Percentiles rank a stretch among this genome's conserved stretches.
phyloP scores from a whole-genome alignment of 2,329 filamentous ascomycete species.

The Pseudocercospora fijiensis region DNA sequence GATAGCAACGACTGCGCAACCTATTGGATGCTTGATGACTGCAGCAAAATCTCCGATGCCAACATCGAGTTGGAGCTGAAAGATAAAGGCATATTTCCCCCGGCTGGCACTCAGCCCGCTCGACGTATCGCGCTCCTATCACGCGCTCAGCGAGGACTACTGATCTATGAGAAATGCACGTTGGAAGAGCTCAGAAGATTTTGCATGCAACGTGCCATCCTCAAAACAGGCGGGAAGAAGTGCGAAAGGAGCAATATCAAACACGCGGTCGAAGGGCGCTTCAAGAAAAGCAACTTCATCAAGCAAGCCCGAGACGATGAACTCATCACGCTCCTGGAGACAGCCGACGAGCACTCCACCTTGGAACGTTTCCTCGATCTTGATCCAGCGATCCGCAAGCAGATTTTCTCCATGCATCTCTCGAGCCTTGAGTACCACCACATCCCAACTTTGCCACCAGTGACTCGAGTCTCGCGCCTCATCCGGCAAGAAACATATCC shows the following conservation, averaged over 20 bases:
- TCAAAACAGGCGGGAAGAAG: background rate
- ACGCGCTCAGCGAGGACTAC: conserved; percentile 1
- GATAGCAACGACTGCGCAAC: background rate
- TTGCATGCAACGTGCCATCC: background rate
- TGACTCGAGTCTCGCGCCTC: background rate
- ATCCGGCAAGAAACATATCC: background rate
- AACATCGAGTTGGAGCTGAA: background rate
- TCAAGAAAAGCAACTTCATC: background rate
- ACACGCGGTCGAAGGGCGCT: background rate
- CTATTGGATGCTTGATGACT: background rate
- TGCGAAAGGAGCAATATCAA: background rate
- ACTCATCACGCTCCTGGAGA: background rate
- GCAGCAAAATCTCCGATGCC: background rate
- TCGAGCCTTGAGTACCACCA: background rate
- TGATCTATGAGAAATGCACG: background rate
- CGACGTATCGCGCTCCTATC: conserved; percentile 1
- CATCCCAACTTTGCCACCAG: background rate
- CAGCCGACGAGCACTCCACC: background rate
- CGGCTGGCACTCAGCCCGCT: background rate
- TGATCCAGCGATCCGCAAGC: background rate
- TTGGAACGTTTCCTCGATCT: conserved; percentile 5
- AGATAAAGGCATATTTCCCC: background rate
- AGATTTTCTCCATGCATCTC: background rate
- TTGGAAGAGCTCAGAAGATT: background rate
- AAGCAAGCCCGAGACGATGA: background rate